A percentile compares a stretch with the other conserved stretches of the same genome.
These are phyloP conservation scores for Pogostemon cablin DNA, from an alignment of 257 asterid species.

Conservation along the genomic window DNA sequence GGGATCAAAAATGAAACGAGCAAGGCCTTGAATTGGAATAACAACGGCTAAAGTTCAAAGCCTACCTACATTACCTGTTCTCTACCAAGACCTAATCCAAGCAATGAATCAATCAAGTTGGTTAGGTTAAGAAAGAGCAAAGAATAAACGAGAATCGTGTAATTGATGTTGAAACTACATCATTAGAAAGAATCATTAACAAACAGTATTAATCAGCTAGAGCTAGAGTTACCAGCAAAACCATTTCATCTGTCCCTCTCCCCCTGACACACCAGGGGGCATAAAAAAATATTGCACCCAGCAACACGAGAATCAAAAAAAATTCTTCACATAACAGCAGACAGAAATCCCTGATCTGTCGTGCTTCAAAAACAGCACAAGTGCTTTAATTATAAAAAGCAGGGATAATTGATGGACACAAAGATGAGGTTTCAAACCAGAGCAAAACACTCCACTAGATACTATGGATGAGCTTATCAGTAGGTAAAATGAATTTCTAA, in stretches of 20 bases:
- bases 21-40: too few species aligned
- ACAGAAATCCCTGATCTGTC: not conserved
- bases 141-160: too few species aligned
- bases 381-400: constrained; percentile 19
- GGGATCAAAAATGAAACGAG: too few species aligned
- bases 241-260: too few species aligned
- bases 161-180: too few species aligned
- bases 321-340: not conserved
- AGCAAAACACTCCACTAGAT: constrained; percentile 11
- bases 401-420: not conserved
- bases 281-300: not conserved
- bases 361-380: constrained; percentile 18
- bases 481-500: not conserved
- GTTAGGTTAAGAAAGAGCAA: not conserved
- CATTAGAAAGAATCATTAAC: too few species aligned
- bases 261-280: too few species aligned
- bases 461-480: not conserved
- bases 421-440: constrained; percentile 6
- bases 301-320: not conserved
- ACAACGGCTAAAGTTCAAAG: too few species aligned
- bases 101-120: not conserved
- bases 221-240: too few species aligned
- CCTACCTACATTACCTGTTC: too few species aligned
- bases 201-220: too few species aligned
- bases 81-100: too few species aligned